phyloP scores from a whole-genome alignment of 345 rosid species.

The Luvunga scandens region DNA sequence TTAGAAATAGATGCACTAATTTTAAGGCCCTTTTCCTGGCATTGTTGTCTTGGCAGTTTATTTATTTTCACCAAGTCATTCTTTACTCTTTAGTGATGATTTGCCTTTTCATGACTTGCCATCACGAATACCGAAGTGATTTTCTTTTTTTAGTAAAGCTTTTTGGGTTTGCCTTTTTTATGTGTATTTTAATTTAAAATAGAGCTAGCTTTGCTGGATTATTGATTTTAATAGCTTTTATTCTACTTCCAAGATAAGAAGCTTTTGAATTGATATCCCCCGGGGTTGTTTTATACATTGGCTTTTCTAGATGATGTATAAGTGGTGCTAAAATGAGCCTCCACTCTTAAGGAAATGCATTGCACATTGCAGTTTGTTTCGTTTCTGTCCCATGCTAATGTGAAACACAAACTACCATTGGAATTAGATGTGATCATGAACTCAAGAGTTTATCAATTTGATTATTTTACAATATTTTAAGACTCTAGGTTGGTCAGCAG shows the following conservation, averaged over 20 bases:
- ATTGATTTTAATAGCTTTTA: too few relatives aligned
- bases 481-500: neutral
- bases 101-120: neutral
- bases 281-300: neutral
- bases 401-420: neutral
- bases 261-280: too few relatives aligned
- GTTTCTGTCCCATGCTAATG: neutral
- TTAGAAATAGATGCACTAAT: neutral
- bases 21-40: neutral
- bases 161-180: too few relatives aligned
- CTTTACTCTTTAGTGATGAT: neutral
- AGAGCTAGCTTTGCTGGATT: neutral
- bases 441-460: neutral
- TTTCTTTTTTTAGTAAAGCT: neutral
- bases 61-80: neutral
- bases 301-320: neutral
- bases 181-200: neutral
- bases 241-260: too few relatives aligned
- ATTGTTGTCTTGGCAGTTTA: neutral
- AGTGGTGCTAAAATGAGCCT: neutral
- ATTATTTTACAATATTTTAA: neutral
- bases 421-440: neutral
- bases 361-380: neutral
- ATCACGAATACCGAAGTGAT: neutral
- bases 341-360: neutral